phyloP scores from a whole-genome alignment of 257 asterid genomes.

The Haberlea rhodopensis region DNA sequence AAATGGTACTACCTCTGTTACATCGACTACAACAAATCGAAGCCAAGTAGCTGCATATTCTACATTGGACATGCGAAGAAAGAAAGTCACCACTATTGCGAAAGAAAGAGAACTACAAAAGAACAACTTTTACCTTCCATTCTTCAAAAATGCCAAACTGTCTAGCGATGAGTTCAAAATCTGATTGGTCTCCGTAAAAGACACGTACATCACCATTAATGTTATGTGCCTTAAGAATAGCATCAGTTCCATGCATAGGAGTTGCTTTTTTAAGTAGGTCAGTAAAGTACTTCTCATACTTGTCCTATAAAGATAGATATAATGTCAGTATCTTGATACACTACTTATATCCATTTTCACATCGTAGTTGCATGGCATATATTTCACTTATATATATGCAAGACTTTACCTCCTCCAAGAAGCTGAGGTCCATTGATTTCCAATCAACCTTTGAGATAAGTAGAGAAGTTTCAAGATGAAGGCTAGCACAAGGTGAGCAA shows the following conservation, averaged over 20 bases:
- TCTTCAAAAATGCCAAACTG: slow-evolving; percentile 96
- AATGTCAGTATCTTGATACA: slow-evolving; percentile 15
- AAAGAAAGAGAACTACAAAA: slow-evolving; percentile 15
- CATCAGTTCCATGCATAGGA: slow-evolving; percentile 63
- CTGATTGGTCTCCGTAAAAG: slow-evolving; percentile 59
- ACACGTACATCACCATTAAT: slow-evolving; percentile 81
- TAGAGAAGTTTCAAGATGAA: slow-evolving; percentile 25
- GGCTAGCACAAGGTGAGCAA: slow-evolving; percentile 22
- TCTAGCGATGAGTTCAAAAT: slow-evolving; percentile 67
- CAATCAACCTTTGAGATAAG: slow-evolving; percentile 69
- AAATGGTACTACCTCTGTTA: too few species aligned
- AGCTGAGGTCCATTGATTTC: slow-evolving; percentile 90
- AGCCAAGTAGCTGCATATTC: neutral
- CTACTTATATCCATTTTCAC: neutral
- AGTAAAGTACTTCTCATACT: slow-evolving; percentile 68
- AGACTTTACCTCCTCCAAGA: slow-evolving; percentile 78
- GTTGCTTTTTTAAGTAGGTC: slow-evolving; percentile 66
- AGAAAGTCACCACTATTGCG: neutral
- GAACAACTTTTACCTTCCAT: slow-evolving; percentile 72
- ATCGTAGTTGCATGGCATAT: slow-evolving; percentile 3
- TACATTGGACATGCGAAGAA: neutral
- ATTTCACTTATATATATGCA: slow-evolving; percentile 15
- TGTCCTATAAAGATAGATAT: slow-evolving; percentile 50
- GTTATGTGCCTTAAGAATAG: slow-evolving; percentile 57
- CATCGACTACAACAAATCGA: too few species aligned